phyloP scores from a whole-genome alignment of 2,329 filamentous ascomycete species.

The Pseudogymnoascus sp. region DNA sequence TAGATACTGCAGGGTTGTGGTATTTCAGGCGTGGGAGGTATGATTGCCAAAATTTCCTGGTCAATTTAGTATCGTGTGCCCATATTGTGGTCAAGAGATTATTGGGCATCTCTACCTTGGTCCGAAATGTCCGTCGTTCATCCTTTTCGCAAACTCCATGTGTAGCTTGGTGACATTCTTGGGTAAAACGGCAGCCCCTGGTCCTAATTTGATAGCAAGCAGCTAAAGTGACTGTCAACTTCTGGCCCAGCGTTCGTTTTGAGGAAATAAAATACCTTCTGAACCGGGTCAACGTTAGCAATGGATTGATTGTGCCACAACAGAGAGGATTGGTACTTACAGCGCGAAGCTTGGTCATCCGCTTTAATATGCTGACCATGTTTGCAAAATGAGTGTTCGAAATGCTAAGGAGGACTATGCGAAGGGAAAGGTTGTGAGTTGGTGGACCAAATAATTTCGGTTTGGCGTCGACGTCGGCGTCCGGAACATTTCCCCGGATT shows the following conservation, averaged over 20 bases:
- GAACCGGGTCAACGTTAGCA: constrained; percentile 17
- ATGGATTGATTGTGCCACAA: constrained; percentile 13
- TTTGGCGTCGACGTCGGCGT: background rate
- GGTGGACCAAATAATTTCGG: constrained; percentile 4
- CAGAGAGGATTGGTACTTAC: constrained; percentile 41
- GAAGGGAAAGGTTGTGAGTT: background rate
- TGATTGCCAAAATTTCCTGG: constrained; percentile 80
- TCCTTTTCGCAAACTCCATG: constrained; percentile 58
- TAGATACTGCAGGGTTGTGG: constrained; percentile 79
- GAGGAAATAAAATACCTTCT: constrained; percentile 25
- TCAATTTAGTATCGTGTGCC: constrained; percentile 17
- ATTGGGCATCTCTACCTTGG: constrained; percentile 48
- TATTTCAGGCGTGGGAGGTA: constrained; percentile 84
- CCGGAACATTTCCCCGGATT: constrained; percentile 9
- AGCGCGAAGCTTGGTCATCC: constrained; percentile 65
- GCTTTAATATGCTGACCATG: constrained; percentile 54
- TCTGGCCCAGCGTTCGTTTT: background rate
- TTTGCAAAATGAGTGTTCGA: constrained; percentile 18
- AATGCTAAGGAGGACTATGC: background rate
- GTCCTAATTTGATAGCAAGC: constrained; percentile 67
- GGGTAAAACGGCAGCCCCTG: constrained; percentile 75
- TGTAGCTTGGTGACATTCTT: constrained; percentile 67
- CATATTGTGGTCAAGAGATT: background rate
- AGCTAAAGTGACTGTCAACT: constrained; percentile 44
- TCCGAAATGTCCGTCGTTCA: constrained; percentile 62